A percentile compares a stretch with the other conserved stretches of the same genome.
Conservation (phyloP, 2,329 filamentous ascomycete genomes). For the Fusarium piperis region DNA sequence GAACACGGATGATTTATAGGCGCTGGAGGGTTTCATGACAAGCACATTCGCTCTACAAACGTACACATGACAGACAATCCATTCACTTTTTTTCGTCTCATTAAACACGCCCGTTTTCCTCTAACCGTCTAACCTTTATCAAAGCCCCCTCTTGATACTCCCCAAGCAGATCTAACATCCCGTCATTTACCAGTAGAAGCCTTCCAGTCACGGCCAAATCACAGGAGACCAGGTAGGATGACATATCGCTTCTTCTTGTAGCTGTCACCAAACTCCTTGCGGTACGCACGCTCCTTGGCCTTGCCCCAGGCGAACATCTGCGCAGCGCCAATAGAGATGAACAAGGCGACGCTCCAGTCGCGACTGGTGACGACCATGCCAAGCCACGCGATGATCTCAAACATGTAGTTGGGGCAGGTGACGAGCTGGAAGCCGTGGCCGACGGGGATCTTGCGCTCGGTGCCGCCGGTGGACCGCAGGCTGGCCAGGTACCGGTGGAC, state of each 20-base stretch:
- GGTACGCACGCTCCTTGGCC: constrained; percentile 91
- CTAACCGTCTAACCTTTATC: not conserved
- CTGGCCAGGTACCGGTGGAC: constrained; percentile 82
- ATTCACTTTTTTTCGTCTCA: constrained; percentile 7
- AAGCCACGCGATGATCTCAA: constrained; percentile 87
- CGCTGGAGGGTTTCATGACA: not conserved
- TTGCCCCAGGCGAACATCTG: constrained; percentile 91
- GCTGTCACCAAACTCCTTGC: constrained; percentile 89
- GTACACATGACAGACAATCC: not conserved
- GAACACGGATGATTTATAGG: constrained; percentile 6
- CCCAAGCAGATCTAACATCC: not conserved
- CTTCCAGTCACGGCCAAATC: constrained; percentile 31
- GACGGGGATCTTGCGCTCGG: constrained; percentile 85
- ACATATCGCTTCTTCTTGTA: constrained; percentile 95
- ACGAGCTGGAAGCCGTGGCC: constrained; percentile 88
- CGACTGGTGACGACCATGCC: constrained; percentile 83
- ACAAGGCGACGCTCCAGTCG: constrained; percentile 80
- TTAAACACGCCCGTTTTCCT: constrained; percentile 3
- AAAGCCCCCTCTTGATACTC: not conserved
- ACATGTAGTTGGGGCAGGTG: constrained; percentile 98
- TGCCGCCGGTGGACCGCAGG: constrained; percentile 81
- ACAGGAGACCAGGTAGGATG: constrained; percentile 83
- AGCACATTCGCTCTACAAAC: constrained; percentile 1
- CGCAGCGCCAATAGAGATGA: constrained; percentile 74
- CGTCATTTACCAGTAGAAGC: too few species aligned